Conservation (phyloP, 352 stramenopile species). For the Phytophthora agathidicida region DNA sequence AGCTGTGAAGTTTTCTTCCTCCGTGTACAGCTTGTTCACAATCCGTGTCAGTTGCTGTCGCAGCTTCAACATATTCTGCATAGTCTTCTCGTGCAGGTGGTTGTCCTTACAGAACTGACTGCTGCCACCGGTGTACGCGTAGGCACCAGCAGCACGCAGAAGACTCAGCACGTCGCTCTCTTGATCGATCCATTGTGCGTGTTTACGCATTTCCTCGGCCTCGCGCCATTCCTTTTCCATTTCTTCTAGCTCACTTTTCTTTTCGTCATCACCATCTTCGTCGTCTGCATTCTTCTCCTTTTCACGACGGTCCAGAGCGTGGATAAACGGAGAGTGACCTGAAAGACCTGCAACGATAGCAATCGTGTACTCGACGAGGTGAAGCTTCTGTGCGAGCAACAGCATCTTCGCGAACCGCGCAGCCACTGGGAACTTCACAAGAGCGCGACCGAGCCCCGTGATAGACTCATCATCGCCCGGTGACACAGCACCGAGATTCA, state of each 20-base stretch:
- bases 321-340: constrained; percentile 78
- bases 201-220: constrained; percentile 72
- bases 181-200: constrained; percentile 79
- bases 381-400: constrained; percentile 73
- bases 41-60: constrained; percentile 84
- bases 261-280: constrained; percentile 28
- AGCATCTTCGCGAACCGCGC: constrained; percentile 92
- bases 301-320: constrained; percentile 50
- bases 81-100: constrained; percentile 86
- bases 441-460: constrained; percentile 76
- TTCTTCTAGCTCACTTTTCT: constrained; percentile 56
- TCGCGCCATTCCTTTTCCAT: constrained; percentile 80
- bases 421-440: constrained; percentile 89
- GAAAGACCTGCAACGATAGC: constrained; percentile 80
- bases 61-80: constrained; percentile 90
- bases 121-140: constrained; percentile 72
- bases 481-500: constrained; percentile 76
- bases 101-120: constrained; percentile 76
- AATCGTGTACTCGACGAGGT: constrained; percentile 81
- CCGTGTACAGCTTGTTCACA: constrained; percentile 70
- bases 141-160: constrained; percentile 75
- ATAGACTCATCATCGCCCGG: constrained; percentile 64
- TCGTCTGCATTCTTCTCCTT: constrained; percentile 47
- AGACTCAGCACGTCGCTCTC: constrained; percentile 86
- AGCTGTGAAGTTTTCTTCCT: constrained; percentile 41